Evolutionary conservation across 345 rosid genomes (phyloP), one percentile per base, ranked within the genome.

Genomic region (Acer yangbiense): DNA sequence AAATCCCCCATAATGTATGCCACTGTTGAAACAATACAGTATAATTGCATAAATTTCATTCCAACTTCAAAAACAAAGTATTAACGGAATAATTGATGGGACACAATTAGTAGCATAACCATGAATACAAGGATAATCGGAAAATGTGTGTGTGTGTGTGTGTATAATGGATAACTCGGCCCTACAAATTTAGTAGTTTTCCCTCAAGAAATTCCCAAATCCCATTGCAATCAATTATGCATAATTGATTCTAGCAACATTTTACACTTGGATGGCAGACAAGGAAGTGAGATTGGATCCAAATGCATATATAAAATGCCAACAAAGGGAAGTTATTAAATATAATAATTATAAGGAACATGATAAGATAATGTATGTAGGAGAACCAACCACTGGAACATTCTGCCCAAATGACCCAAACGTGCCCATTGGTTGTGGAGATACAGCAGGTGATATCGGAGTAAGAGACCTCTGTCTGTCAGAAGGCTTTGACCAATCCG

Each of bases 401-500:
- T 89, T 86, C 72, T 88, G 98, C 75, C 91, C 90, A 82, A 79
- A 86, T 75, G 91, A 85, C 70, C 93, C 93, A 80, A 82, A 80
- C 4, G 85, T 69, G 66, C 90, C 84, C 62, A 89, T 82, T 63
- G 93, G 97, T 85, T 91, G 98, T 44, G 97, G 93, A 80, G 93
- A 93, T 79, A 88, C 85, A 43, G 88, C 89, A 35, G 94, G 94
- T 20, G 92, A 88, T 78, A 89, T 76, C 23, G 90, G 83, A 77
- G 96, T 69, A 66, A 88, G 81, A 76, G 92, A 84, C 78, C 96
- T 83, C 71, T 90, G 92, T 78, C 92, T 87, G 48, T 91, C 93
- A 76, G 91, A 81, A 63, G 93, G 90, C 84, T 87, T 90, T 43
- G 90, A 84, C 91, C 92, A 93, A 83, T 91, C 94, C 17, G 96